Evolutionary conservation across 805 yeast genomes (phyloP), one percentile per base, ranked within the genome.

Genomic region (Gaillardinia entomophila): DNA sequence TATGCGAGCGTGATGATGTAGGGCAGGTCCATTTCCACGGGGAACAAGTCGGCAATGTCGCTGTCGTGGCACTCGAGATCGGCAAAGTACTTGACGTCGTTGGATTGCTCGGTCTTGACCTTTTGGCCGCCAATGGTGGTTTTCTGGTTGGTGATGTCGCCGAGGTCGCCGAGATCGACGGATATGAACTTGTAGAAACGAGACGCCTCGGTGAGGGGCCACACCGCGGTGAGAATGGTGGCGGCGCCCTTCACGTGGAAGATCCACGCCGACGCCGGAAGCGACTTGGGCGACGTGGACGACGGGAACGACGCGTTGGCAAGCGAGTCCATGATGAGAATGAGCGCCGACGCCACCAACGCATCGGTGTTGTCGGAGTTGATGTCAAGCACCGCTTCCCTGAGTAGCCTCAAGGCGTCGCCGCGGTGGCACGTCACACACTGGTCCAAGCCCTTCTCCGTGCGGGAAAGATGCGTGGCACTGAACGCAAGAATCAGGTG

Each of bases 191-290:
- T 65, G 48, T 66, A 63, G 45, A 66, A 66, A 15, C 72, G 40
- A 17, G 64, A 58, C 4, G 63, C 43, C 42, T 65, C 71, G 2
- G 71, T 62, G 33, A 88, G 63, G 3, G 96, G 96, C 88, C 96
- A 87, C n/a, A 89, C 96, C 1, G 96, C 95, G 2, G 96, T 84
- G 31, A 90, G 66, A 33, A 90, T 90, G 0, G 97, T 89, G 4
- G 96, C 96, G 0, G 97, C 96, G 20, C 97, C 97, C 46, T 92
- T 84, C 10, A 90, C 96, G 50, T 90, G 97, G 66, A 86, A 92
- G 35, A 90, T 79, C 97, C 97, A 90, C 0, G 97, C 95, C 3
- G 92, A 79, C 2, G 97, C 89, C 1, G 96, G 95, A 36, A 88
- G 57, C 2, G 88, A 79, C 42, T 73, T 75, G 3, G 77, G 67